Evolutionary conservation across 2,329 filamentous ascomycete genomes (phyloP), one percentile per base, ranked within the genome.

Genomic region (Geosmithia flava): DNA sequence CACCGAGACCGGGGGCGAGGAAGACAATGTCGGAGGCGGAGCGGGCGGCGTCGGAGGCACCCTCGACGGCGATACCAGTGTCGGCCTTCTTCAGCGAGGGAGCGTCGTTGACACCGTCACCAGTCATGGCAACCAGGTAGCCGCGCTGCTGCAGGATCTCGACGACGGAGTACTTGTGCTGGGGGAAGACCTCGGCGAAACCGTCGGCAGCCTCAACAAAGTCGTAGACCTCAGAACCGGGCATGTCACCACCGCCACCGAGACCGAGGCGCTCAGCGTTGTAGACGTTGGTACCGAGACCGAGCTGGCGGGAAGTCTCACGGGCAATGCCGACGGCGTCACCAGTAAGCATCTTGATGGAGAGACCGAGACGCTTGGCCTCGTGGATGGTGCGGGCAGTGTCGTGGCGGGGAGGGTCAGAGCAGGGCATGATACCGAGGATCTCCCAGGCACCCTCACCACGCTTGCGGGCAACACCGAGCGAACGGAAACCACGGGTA

Each of bases 311-410:
- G 48, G 87, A 93, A 57, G 87, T 94, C 69, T 95, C 88, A 72
- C 86, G 83, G 58, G 88, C 88, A 65, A 95, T 95, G 67, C 87
- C 89, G 63, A 95, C 88, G 56, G 89, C 87, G 64, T 95, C 88
- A 77, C 88, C 88, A 69, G 89, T 95, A 71, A 95, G 79, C 87
- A 95, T 95, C 78, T 95, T 95, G 70, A 95, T 89, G 56, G 85
- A 89, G 52, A 95, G 75, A 74, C 88, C 88, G 50, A 95, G 80
- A 54, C 74, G 77, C 76, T 93, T 91, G 61, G 88, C 88, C 69
- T 95, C 88, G 66, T 86, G 84, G 70, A 95, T 86, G 52, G 89
- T 95, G 66, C 87, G 86, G 59, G 83, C 87, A 57, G 89, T 95
- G 62, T 95, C 88, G 72, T 94, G 82, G 62, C 89, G 86, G 57